phyloP scores from a whole-genome alignment of 2,329 filamentous ascomycete species.

The Pseudocercospora ulei region DNA sequence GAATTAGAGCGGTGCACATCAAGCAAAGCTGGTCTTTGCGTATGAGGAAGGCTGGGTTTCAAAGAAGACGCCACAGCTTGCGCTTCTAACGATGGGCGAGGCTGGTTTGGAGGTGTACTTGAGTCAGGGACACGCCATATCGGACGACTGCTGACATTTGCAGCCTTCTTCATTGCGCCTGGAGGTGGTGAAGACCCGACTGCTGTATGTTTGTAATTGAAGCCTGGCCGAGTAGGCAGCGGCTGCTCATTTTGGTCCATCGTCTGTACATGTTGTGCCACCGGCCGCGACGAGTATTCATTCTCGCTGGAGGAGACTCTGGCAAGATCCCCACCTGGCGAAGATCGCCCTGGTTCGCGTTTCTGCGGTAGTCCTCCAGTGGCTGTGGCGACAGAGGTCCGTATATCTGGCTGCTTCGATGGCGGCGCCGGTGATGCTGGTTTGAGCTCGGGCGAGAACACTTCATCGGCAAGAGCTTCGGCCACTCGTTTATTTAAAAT shows the following conservation, averaged over 20 bases:
- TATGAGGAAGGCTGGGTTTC: slow-evolving; percentile 32
- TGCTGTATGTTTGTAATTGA: slow-evolving; percentile 52
- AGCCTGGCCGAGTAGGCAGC: slow-evolving; percentile 40
- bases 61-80: slow-evolving; percentile 34
- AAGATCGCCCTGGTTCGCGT: background rate
- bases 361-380: slow-evolving; percentile 10
- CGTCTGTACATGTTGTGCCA: slow-evolving; percentile 2
- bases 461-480: slow-evolving; percentile 72
- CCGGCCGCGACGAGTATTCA: slow-evolving; percentile 4
- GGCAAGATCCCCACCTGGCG: background rate
- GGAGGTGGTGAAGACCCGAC: slow-evolving; percentile 39
- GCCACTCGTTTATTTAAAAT: slow-evolving; percentile 58
- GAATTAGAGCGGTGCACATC: slow-evolving; percentile 45
- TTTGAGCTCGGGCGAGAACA: slow-evolving; percentile 48
- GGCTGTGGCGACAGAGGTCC: slow-evolving; percentile 26
- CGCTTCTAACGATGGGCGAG: slow-evolving; percentile 37
- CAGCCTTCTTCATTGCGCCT: slow-evolving; percentile 32
- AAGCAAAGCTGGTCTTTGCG: slow-evolving; percentile 37
- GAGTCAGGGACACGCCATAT: slow-evolving; percentile 49
- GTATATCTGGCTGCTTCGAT: slow-evolving; percentile 18
- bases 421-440: slow-evolving; percentile 14
- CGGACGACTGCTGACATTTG: slow-evolving; percentile 39
- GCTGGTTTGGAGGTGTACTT: slow-evolving; percentile 43
- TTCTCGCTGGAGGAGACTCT: slow-evolving; percentile 4
- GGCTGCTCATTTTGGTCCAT: slow-evolving; percentile 30